Evolutionary conservation across 805 yeast genomes (phyloP).

Genomic region (Torulaspora quercuum): DNA sequence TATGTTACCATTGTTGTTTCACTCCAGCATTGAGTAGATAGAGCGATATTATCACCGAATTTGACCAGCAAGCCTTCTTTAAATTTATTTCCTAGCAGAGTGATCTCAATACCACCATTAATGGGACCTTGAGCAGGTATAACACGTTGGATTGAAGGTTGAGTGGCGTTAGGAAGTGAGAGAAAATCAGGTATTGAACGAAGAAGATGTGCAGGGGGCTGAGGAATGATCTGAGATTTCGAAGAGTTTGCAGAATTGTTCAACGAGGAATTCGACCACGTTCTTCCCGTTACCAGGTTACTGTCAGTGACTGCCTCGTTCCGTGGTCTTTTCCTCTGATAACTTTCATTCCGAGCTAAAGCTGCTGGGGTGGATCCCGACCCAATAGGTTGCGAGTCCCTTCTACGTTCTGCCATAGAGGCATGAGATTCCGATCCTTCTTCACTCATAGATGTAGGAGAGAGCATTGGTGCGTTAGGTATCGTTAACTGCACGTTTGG

Average conservation of each 20-base stretch:
- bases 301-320: slow-evolving; percentile 13
- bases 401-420: slow-evolving; percentile 13
- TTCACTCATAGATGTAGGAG: slow-evolving; percentile 62
- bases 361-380: slow-evolving; percentile 17
- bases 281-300: slow-evolving; percentile 10
- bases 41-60: slow-evolving; percentile 76
- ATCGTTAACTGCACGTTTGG: slow-evolving; percentile 6
- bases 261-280: slow-evolving; percentile 21
- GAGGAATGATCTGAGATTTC: slow-evolving; percentile 9
- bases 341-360: slow-evolving; percentile 17
- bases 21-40: slow-evolving; percentile 95
- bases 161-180: slow-evolving; percentile 6
- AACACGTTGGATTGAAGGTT: slow-evolving; percentile 73
- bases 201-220: slow-evolving; percentile 9
- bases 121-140: slow-evolving; percentile 96
- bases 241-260: slow-evolving; percentile 6
- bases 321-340: slow-evolving; percentile 24
- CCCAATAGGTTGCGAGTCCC: slow-evolving; percentile 10
- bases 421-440: slow-evolving; percentile 50
- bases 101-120: slow-evolving; percentile 94
- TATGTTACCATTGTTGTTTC: slow-evolving; percentile 90
- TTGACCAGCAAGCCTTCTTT: slow-evolving; percentile 76
- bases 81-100: slow-evolving; percentile 83
- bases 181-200: slow-evolving; percentile 13
- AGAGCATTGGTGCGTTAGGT: slow-evolving; percentile 39